Evolutionary conservation across 805 yeast genomes (phyloP).

Genomic region (Pichia ethanolica): DNA sequence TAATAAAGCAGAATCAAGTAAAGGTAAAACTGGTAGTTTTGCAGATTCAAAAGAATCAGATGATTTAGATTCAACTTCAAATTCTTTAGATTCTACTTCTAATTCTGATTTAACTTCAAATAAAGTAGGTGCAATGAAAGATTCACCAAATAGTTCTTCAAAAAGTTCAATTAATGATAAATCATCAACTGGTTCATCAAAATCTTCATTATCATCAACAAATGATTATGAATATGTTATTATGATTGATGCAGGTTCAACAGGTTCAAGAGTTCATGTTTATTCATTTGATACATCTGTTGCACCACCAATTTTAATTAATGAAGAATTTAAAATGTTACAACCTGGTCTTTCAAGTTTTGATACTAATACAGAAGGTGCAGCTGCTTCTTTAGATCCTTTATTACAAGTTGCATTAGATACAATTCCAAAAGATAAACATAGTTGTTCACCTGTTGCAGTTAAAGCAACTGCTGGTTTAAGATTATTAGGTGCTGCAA

Average conservation of each 20-base stretch:
- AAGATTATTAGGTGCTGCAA: constrained; percentile 72
- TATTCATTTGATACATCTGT: constrained; percentile 85
- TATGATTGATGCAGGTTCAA: constrained; percentile 97
- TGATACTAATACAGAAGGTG: constrained; percentile 71
- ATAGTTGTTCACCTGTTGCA: constrained; percentile 84
- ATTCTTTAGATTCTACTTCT: background rate
- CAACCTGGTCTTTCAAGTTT: constrained; percentile 89
- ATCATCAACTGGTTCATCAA: background rate
- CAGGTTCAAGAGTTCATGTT: constrained; percentile 93
- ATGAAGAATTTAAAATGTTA: constrained; percentile 80
- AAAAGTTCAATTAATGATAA: background rate
- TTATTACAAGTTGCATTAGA: constrained; percentile 69
- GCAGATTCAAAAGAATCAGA: background rate
- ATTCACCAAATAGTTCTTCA: background rate
- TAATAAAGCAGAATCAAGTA: constrained; percentile 3
- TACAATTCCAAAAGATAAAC: constrained; percentile 65
- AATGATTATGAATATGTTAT: constrained; percentile 59
- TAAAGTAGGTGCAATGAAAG: background rate
- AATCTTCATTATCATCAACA: background rate
- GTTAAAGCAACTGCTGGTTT: constrained; percentile 98
- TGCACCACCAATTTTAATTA: constrained; percentile 72
- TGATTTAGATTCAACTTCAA: background rate
- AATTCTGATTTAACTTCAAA: background rate
- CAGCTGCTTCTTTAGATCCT: constrained; percentile 86
- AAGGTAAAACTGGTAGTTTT: background rate